A percentile compares a stretch with the other conserved stretches of the same genome.
phyloP scores from a whole-genome alignment of 2,329 filamentous ascomycete species.

The Claviceps capensis region DNA sequence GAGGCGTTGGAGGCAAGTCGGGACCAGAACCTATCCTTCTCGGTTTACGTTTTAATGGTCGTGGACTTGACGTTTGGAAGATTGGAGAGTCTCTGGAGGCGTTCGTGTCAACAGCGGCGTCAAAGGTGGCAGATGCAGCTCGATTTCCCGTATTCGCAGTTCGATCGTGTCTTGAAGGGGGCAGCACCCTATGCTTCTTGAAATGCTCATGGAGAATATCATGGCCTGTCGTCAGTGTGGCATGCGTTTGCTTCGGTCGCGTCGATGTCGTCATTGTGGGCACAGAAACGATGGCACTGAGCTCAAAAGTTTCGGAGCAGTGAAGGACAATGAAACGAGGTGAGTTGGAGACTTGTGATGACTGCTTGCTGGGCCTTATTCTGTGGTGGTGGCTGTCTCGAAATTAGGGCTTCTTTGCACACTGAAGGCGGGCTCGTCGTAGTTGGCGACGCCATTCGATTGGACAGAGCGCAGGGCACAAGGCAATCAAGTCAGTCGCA shows the following conservation, averaged over 20 bases:
- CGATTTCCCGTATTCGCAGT: constrained; percentile 11
- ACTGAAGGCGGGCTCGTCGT: constrained; percentile 6
- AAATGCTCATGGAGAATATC: constrained; percentile 24
- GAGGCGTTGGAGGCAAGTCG: constrained; percentile 48
- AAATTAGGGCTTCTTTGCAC: constrained; percentile 10
- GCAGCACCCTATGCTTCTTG: constrained; percentile 32
- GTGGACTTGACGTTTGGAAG: constrained; percentile 19
- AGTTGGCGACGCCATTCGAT: constrained; percentile 9
- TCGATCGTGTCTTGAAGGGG: constrained; percentile 19
- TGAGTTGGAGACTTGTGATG: background rate
- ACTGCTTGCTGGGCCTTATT: constrained; percentile 1
- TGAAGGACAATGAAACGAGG: background rate
- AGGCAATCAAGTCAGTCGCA: constrained; percentile 2
- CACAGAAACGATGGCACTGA: constrained; percentile 10
- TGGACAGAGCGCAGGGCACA: constrained; percentile 2
- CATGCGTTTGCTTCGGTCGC: constrained; percentile 15
- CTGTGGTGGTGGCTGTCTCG: constrained; percentile 9
- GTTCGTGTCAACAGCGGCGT: constrained; percentile 16
- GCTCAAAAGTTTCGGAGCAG: constrained; percentile 15
- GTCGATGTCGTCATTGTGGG: constrained; percentile 20
- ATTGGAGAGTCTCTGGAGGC: background rate
- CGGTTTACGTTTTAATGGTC: constrained; percentile 27
- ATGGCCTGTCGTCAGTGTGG: constrained; percentile 14
- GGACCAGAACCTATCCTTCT: constrained; percentile 30
- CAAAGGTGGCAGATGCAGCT: constrained; percentile 11